Base-by-base conservation (phyloP, 805 yeast genomes). In the Saturnispora sanitii region DNA sequence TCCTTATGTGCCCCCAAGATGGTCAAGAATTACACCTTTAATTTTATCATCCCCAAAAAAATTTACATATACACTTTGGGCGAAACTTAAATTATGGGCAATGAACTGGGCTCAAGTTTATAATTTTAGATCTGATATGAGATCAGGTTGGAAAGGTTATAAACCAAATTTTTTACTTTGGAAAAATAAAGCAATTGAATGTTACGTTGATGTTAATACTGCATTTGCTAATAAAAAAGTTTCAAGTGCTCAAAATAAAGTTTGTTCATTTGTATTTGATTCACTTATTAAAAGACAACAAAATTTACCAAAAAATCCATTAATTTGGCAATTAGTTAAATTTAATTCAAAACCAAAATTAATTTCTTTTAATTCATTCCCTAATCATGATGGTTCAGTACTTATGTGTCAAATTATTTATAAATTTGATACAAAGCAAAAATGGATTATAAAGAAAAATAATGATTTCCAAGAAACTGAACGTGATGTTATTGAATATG, bases 181-280 rank as follows among this genome's bases (percentile, higher is more conserved):
- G 95, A 84, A 83, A 58, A 90, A 86, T 60, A 71, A 70, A 23
- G 94, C 94, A 6, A 77, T 88, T 50, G 85, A 85, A 50, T 67
- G 67, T 38, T 87, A 77, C 58, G 82, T 81, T 22, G 73, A 74
- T 43, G 80, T 84, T n/a, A 86, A 88, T 62, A 77, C 78, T 53
- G 78, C 86, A 2, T 88, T 88, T 66, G 90, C 94, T 2, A 56
- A 66, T 16, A 67, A 66, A 25, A 67, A 78, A 47, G 54, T 85
- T 35, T 63, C 59, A 26, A 51, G 67, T 12, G 63, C 76, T 11
- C 66, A 65, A 43, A 63, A 66, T 32, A 53, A 60, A 13, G 64
- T 77, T 18, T 69, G 81, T 2, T 64, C 76, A n/a, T 79, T 79
- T 76, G 84, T 77, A 7, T 74, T 69, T 45, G 73, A 72, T 36